Evolutionary conservation across 2,329 filamentous ascomycete genomes (phyloP).

Genomic region (Nothomitra cinnamomea): DNA sequence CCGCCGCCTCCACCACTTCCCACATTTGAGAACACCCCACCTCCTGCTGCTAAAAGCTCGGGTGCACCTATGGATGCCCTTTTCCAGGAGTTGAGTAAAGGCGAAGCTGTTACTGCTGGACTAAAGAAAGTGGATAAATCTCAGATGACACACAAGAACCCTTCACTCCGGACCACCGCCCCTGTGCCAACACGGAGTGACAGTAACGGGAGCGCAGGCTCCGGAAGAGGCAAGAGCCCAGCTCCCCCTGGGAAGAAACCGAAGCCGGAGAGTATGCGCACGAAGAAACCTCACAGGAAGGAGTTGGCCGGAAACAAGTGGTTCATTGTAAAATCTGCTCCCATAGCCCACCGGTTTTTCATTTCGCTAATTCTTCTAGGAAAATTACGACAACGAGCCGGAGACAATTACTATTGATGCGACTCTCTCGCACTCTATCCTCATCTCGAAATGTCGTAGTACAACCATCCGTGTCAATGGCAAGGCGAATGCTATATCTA

Average conservation of each 20-base stretch:
- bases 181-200: constrained; percentile 45
- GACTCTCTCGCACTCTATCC: constrained; percentile 68
- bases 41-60: constrained; percentile 30
- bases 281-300: constrained; percentile 66
- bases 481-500: constrained; percentile 91
- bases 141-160: constrained; percentile 98
- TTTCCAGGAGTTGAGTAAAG: constrained; percentile 82
- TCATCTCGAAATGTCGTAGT: constrained; percentile 85
- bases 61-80: constrained; percentile 62
- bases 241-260: constrained; percentile 77
- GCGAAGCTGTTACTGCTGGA: constrained; percentile 70
- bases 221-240: constrained; percentile 51
- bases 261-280: constrained; percentile 70
- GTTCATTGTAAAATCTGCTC: constrained; percentile 47
- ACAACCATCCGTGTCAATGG: constrained; percentile 76
- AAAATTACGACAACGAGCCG: constrained; percentile 71
- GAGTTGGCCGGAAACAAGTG: constrained; percentile 83
- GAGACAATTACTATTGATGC: constrained; percentile 68
- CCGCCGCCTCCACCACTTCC: constrained; percentile 30
- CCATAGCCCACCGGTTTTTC: not conserved
- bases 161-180: constrained; percentile 57
- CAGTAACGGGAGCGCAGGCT: constrained; percentile 32
- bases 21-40: constrained; percentile 32
- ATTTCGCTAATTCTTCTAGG: constrained; percentile 28
- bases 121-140: constrained; percentile 88